Evolutionary conservation across 2,329 filamentous ascomycete genomes (phyloP).

Genomic region (Fusarium goolgardi): DNA sequence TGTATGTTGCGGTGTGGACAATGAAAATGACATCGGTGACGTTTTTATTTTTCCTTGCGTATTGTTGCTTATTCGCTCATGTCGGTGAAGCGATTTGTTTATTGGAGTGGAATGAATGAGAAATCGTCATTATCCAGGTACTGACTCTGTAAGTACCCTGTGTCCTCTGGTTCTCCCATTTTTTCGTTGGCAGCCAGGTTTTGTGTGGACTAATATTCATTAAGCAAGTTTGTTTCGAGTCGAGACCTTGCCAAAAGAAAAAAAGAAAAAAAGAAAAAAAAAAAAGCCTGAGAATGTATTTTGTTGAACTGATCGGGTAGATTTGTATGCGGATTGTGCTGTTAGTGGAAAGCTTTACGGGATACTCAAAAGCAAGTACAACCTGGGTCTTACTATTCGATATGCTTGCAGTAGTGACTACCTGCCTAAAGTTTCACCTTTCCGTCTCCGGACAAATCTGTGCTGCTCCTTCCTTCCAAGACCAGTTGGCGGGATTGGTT

Average conservation of each 20-base stretch:
- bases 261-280: neutral
- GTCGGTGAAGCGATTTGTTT: neutral
- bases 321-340: neutral
- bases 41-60: neutral
- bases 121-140: neutral
- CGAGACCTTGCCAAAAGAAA: constrained; percentile 3
- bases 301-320: neutral
- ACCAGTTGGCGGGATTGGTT: neutral
- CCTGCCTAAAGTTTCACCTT: constrained; percentile 18
- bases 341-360: neutral
- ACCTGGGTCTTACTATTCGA: constrained; percentile 8
- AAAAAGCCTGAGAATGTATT: neutral
- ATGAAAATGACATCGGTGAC: neutral
- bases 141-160: neutral
- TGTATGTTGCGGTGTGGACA: constrained; percentile 19
- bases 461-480: neutral
- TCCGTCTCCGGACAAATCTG: constrained; percentile 31
- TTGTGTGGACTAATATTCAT: neutral
- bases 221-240: constrained; percentile 1
- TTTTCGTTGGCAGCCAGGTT: neutral
- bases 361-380: neutral
- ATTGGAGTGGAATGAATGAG: constrained; percentile 24
- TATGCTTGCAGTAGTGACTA: neutral
- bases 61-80: constrained; percentile 1
- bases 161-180: constrained; percentile 12